Percentiles rank a stretch among this genome's conserved stretches.
phyloP scores from a whole-genome alignment of 345 rosid genomes.

The Heritiera littoralis region DNA sequence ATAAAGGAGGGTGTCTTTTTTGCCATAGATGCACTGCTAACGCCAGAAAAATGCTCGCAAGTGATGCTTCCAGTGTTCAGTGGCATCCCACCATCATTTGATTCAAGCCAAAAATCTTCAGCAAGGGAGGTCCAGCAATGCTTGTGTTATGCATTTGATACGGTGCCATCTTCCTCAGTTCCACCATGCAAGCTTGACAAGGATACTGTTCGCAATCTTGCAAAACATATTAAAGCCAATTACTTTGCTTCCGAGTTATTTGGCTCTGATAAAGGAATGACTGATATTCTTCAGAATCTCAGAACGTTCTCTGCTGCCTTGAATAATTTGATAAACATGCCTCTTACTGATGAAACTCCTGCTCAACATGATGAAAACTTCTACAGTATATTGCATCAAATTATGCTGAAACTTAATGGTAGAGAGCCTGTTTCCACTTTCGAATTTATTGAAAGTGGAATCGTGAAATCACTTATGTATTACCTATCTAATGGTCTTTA shows the following conservation, averaged over 20 bases:
- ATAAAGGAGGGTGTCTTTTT: constrained; percentile 85
- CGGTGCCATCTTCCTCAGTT: constrained; percentile 35
- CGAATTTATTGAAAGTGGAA: constrained; percentile 90
- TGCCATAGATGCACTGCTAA: constrained; percentile 64
- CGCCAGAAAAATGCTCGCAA: constrained; percentile 55
- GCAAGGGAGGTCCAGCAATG: constrained; percentile 60
- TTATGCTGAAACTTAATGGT: constrained; percentile 66
- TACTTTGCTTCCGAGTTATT: constrained; percentile 62
- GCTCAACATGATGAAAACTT: constrained; percentile 55
- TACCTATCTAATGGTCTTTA: constrained; percentile 66
- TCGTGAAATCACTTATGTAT: constrained; percentile 65
- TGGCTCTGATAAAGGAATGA: constrained; percentile 65
- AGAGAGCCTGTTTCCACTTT: constrained; percentile 84
- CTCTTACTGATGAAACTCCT: constrained; percentile 32
- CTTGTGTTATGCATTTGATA: constrained; percentile 76
- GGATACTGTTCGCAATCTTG: constrained; percentile 64
- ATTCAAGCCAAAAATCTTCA: constrained; percentile 47
- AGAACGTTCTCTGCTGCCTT: constrained; percentile 59
- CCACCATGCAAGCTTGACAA: constrained; percentile 67
- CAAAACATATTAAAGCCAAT: constrained; percentile 57
- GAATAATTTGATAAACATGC: constrained; percentile 45
- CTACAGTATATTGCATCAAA: constrained; percentile 48
- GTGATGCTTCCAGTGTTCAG: constrained; percentile 42
- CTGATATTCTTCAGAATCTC: constrained; percentile 81
- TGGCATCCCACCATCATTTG: constrained; percentile 47